Conservation (phyloP, 768 basidiomycete genomes). For the Cystofilobasidium bisporidii region DNA sequence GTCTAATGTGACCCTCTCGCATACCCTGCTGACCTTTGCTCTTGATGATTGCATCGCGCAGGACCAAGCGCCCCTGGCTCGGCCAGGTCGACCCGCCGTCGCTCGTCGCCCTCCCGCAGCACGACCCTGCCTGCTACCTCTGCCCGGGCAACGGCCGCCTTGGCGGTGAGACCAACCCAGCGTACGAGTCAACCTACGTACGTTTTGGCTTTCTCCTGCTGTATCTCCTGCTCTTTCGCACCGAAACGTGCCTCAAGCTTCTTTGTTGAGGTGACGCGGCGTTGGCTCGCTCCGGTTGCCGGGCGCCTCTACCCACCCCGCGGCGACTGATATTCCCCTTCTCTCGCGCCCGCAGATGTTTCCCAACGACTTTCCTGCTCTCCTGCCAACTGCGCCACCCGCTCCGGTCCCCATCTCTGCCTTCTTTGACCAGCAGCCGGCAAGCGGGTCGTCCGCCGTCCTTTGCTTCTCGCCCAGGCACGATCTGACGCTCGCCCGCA, state of each 20-base stretch:
- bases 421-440: conserved; percentile 48
- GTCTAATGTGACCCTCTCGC: no score
- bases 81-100: conserved; percentile 70
- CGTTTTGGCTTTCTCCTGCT: conserved; percentile 18
- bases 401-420: conserved; percentile 3
- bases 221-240: background rate
- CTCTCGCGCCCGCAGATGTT: conserved; percentile 43
- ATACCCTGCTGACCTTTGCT: no score
- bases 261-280: no score
- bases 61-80: conserved; percentile 76
- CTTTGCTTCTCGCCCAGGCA: conserved; percentile 77
- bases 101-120: conserved; percentile 47
- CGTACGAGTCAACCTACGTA: conserved; percentile 56
- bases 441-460: conserved; percentile 78
- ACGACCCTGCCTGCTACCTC: conserved; percentile 59
- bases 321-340: no score
- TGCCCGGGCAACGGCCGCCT: conserved; percentile 75
- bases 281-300: no score
- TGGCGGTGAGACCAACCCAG: conserved; percentile 58
- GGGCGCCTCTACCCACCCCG: no score
- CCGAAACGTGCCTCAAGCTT: no score
- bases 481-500: conserved; percentile 68
- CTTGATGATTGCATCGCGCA: background rate
- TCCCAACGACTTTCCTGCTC: conserved; percentile 72
- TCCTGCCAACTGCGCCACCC: conserved; percentile 55